Evolutionary conservation across 2,329 filamentous ascomycete species (phyloP), one percentile per base, ranked within the genome.

Genomic region (Verticillium albo-atrum): DNA sequence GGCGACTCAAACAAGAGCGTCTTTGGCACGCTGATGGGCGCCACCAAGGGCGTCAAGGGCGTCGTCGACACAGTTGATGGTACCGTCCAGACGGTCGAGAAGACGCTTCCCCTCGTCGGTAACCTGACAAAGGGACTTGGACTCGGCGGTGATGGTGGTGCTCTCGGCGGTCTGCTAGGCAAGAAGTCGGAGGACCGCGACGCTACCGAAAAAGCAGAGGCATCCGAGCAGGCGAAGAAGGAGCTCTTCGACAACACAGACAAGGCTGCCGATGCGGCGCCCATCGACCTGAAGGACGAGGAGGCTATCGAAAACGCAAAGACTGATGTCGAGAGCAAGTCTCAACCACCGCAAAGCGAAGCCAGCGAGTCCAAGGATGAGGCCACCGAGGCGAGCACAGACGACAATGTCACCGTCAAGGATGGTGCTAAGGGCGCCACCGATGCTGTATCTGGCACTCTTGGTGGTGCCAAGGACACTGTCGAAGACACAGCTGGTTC

Each of bases 1-100:
- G 77, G 79, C 57, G 75, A 77, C 28, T 66, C 66, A 20, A 62
- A 63, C 28, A 70, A 70, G 60, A 70, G 68, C 61, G 47, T 70
- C n/a, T 47, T 47, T 20, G 42, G 42, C 20, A 47, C 42, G n/a
- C 20, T 53, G 12, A 64, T 68, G 59, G 68, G 67, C 26, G 69
- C 71, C 32, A 66, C 67, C 23, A 70, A 70, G 52, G 62, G 64
- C 10, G 68, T 67, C 23, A 62, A 64, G 62, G 62, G 61, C 10
- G 58, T 64, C 9, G 61, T 64, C 32, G 62, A 64, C 51, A 61
- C 59, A 2, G 61, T 59, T 4, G 62, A 64, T n/a, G 62, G 62
- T 15, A 65, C 63, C 4, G 59, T 68, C 20, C 63, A 69, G 60
- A 66, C 68, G 17, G 67, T 70, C 9, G 68, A 62, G 61, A 55